Evolutionary conservation across 345 rosid species (phyloP).

Genomic region (Eucalyptus sp.): DNA sequence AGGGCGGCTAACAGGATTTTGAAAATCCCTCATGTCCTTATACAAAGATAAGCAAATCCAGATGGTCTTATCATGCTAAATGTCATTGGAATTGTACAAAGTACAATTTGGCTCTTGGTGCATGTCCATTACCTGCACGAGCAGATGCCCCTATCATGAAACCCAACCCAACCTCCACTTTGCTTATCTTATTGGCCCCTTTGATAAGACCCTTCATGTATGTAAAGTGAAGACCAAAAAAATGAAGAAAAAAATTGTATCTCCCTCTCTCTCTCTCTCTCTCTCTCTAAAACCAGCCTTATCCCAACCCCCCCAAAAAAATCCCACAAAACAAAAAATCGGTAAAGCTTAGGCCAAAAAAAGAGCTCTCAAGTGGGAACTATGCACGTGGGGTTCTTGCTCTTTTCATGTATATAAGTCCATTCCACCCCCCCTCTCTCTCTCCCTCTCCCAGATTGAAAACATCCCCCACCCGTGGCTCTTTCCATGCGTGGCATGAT

Average conservation of each 20-base stretch:
- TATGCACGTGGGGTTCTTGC: slow-evolving; percentile 6
- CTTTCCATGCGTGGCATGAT: neutral
- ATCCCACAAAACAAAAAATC: neutral
- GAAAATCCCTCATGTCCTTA: slow-evolving; percentile 1
- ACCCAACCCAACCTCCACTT: neutral
- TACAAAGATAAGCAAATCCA: neutral
- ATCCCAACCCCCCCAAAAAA: neutral
- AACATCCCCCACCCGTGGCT: neutral
- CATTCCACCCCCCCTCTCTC: neutral
- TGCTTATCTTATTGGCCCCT: slow-evolving; percentile 8
- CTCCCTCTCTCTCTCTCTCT: neutral
- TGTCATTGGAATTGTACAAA: neutral
- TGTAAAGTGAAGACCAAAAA: neutral
- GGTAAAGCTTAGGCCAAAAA: neutral
- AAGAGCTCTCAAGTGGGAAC: neutral
- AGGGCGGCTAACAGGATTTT: neutral
- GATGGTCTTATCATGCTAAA: slow-evolving; percentile 8
- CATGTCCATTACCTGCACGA: neutral
- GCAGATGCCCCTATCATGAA: slow-evolving; percentile 10
- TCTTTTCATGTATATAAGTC: neutral
- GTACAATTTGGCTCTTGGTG: neutral
- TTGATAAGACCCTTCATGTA: slow-evolving; percentile 7
- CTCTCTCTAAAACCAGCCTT: neutral
- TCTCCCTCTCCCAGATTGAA: neutral
- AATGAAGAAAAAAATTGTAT: neutral